phyloP scores from a whole-genome alignment of 129 eudicot species.

The Arctium minus region DNA sequence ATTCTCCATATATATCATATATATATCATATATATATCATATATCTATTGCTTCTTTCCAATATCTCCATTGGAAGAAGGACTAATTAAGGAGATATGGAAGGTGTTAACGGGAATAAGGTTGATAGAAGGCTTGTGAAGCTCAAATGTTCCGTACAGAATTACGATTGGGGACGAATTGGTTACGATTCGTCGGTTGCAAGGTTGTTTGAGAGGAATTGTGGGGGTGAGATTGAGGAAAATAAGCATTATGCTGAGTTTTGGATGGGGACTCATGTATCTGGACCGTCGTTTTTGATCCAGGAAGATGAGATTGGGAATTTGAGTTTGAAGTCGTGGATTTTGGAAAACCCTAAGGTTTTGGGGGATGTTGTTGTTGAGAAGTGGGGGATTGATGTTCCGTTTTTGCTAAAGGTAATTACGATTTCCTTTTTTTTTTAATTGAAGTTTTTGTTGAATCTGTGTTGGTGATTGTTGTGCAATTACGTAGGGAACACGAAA shows the following conservation, averaged over 20 bases:
- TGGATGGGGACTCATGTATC: conserved; percentile 97
- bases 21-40: background rate
- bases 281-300: conserved; percentile 60
- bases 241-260: conserved; percentile 73
- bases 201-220: conserved; percentile 41
- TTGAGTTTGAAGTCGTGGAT: conserved; percentile 69
- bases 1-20: background rate
- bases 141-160: conserved; percentile 73
- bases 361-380: conserved; percentile 70
- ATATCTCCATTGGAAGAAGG: background rate
- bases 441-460: background rate
- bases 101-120: background rate
- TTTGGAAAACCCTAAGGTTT: conserved; percentile 58
- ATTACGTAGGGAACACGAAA: conserved; percentile 5
- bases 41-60: background rate
- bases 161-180: conserved; percentile 84
- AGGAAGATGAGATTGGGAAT: background rate
- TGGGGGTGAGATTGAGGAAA: conserved; percentile 42
- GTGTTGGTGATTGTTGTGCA: background rate
- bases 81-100: background rate
- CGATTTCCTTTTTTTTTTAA: background rate
- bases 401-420: conserved; percentile 72
- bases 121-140: conserved; percentile 28
- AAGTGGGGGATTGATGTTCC: conserved; percentile 82
- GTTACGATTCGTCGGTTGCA: conserved; percentile 59